Conservation (phyloP, 805 yeast genomes). For the Lachancea sp. region DNA sequence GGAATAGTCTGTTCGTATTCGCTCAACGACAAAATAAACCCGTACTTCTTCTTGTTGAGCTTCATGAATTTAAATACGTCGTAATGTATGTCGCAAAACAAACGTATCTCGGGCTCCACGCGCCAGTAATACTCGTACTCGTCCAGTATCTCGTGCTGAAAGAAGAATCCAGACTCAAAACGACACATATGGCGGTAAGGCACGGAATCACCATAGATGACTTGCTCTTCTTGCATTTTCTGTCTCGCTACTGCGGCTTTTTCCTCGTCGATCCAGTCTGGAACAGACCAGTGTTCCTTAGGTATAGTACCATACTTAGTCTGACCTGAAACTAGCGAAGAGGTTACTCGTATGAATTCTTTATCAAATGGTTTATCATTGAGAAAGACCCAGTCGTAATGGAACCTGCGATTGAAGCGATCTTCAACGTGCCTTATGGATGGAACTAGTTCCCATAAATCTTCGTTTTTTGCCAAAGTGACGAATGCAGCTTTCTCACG, state of each 20-base stretch:
- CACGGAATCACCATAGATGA: conserved; percentile 53
- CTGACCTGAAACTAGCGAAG: conserved; percentile 50
- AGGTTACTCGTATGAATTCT: conserved; percentile 46
- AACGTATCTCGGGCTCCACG: conserved; percentile 61
- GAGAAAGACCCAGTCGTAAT: conserved; percentile 75
- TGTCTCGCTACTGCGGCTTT: conserved; percentile 42
- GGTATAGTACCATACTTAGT: conserved; percentile 60
- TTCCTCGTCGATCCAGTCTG: conserved; percentile 53
- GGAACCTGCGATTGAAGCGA: conserved; percentile 53
- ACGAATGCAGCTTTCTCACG: conserved; percentile 60
- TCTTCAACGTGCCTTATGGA: conserved; percentile 60
- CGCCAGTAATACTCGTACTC: conserved; percentile 71
- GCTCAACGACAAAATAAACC: conserved; percentile 59
- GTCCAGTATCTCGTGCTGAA: conserved; percentile 48
- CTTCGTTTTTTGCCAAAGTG: conserved; percentile 64
- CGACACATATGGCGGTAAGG: conserved; percentile 66
- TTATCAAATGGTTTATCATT: conserved; percentile 61
- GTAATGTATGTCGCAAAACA: conserved; percentile 53
- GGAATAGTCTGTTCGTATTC: conserved; percentile 60
- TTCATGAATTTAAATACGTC: conserved; percentile 60
- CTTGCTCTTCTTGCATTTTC: conserved; percentile 38
- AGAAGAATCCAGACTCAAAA: conserved; percentile 50
- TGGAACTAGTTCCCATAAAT: conserved; percentile 48
- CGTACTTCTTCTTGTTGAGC: conserved; percentile 50
- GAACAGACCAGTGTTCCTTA: conserved; percentile 62